Evolutionary conservation across 192 early-diverging fungal species (phyloP), one percentile per base, ranked within the genome.

Genomic region (Coemansia biformis): DNA sequence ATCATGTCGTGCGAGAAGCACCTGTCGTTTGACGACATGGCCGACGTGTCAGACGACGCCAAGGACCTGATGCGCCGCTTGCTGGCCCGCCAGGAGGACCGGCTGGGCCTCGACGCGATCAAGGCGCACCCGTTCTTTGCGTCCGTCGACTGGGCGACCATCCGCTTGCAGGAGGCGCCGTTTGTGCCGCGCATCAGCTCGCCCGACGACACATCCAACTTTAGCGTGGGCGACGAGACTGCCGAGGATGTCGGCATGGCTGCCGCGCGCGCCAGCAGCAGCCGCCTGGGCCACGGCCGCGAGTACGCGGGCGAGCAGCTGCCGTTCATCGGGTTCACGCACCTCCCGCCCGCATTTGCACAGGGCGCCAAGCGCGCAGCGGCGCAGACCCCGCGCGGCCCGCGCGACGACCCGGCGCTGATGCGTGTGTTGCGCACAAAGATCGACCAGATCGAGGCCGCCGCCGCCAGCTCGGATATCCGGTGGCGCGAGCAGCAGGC

Each of bases 251-350:
- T 69, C 24, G 64, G 43, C 45, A 74, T 42, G 38, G 76, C 60
- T 44, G 59, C 39, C 48, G 79, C 54, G 30, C 71, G 68, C 13
- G 69, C 77, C 22, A 66, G 72, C 57, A 64, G 63, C 55, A 74
- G 66, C 22, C 59, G 69, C 24, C 44, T 66, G 35, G 58, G 63
- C 43, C 70, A 74, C 21, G 63, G 76, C 21, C 70, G 78, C 28
- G 81, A 84, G 41, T 90, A 83, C 39, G 73, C 83, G 3, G 89
- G 88, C 34, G 79, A 86, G 59, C 83, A 86, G 48, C 75, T 91
- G 17, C 86, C 89, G 6, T 95, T 92, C 54, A 81, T 95, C 29
- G 92, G 92, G 8, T 95, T 89, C 52, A 88, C 87, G 2, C 89
- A 85, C 23, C 54, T 46, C 41, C 70, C 70, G 36, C 51, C 34